Evolutionary conservation across 2,329 filamentous ascomycete genomes (phyloP), one percentile per base, ranked within the genome.

Genomic region (Alternaria burnsii): DNA sequence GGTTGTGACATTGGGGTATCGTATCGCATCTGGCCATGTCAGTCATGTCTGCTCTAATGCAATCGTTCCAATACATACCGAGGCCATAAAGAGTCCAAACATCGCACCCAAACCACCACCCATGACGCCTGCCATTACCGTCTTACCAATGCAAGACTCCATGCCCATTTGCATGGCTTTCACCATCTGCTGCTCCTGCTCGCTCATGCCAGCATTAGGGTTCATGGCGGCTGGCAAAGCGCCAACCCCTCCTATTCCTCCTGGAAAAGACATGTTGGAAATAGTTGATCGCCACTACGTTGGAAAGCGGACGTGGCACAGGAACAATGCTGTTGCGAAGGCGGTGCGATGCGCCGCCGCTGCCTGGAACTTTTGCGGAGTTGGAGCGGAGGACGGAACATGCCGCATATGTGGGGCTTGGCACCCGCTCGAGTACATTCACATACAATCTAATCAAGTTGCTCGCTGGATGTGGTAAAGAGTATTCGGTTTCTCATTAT

Each of bases 71-170:
- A 62, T 32, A 84, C 90, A 66, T 88, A 97, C 93, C 74, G 92
- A 95, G 61, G 94, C 93, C 94, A 98, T 99, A 84, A 99, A 99
- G 73, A 98, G 86, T 70, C 95, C 95, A 71, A 99, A 99, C 43
- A 96, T 84, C 73, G 93, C 95, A 65, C 95, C 95, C 68, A 99
- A 89, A 38, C 90, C 95, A 73, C 97, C 97, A 16, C 95, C 95
- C 88, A 96, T 96, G 24, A 91, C 92, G 58, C 94, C 95, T 0
- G 94, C 91, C 81, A 99, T 91, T 70, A 88, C 89, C 18, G 93
- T 91, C 80, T 99, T 99, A 59, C 89, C 89, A 24, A 90, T 88
- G 77, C 95, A 99, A 34, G 92, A 96, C 80, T 98, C 94, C 92
- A 97, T 97, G 43, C 88, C 88, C 24, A 84, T 81, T 85, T 93